Base-by-base conservation (phyloP, 2,329 filamentous ascomycete species). In the Didymella lethalis region DNA sequence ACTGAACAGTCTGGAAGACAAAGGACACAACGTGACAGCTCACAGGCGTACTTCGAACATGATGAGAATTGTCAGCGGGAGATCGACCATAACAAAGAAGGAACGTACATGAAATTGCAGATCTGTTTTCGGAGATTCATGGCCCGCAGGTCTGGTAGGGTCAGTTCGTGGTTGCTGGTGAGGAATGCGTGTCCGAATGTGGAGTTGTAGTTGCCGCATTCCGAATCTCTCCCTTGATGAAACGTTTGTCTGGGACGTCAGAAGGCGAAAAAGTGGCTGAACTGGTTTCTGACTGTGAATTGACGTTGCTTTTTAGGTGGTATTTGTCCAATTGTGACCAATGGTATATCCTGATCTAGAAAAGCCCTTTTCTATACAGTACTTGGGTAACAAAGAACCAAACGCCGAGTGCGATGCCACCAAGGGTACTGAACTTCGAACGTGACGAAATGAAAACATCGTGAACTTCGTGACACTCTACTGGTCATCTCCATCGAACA, bases 401-500 rank as follows among this genome's bases (percentile, higher is more conserved):
- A 66, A 69, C 67, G 68, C 67, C 68, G 53, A 64, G 55, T 58
- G 68, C 63, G 56, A 70, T 69, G 66, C 64, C 59, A 62, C 60
- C 57, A 62, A 44, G 58, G 50, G 50, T 48, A 52, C 62, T 20
- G 20, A 18, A 53, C 40, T 50, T 51, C 46, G 44, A 54, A 66
- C 40, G 54, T 57, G 61, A 54, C 45, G 53, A 57, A 59, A 50
- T 40, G 55, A 56, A 61, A 55, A 51, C 45, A 43, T 41, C 34
- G 7, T 34, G 48, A 43, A 44, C 28, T 18, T 23, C n/a, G 29
- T 26, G 29, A 8, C 10, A 8, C 8, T 26, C 26, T 71, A 76
- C 59, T 76, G 72, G 46, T 62, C 72, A 47, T 75, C 73, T 7
- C 64, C 62, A 54, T 82, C 86, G 74, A 94, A 92, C 48, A 85